Conservation (phyloP, 2,329 filamentous ascomycete species). For the Colletotrichum navitas region DNA sequence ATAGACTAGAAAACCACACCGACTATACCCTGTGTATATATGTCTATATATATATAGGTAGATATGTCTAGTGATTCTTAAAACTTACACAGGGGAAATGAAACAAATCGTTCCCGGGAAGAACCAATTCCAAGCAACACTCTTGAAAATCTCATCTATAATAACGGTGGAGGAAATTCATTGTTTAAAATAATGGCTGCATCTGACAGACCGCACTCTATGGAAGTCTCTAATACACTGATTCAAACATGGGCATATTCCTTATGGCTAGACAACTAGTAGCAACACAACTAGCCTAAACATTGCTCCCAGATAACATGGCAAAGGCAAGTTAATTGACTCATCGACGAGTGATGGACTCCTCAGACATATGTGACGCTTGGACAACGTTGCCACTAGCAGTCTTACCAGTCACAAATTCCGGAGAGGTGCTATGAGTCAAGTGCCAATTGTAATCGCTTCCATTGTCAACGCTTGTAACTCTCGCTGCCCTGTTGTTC, state of each 20-base stretch:
- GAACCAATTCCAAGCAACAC: background rate
- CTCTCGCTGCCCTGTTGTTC: conserved; percentile 5
- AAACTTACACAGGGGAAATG: too few species aligned
- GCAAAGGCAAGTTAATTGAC: fast-evolving
- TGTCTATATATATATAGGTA: too few species aligned
- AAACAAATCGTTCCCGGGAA: background rate
- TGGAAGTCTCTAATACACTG: too few species aligned
- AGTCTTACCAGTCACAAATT: background rate
- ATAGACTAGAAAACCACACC: too few species aligned
- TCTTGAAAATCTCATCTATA: background rate
- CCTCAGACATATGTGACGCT: conserved; percentile 1
- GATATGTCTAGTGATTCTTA: too few species aligned
- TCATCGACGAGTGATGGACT: conserved; percentile 6
- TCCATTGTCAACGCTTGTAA: conserved; percentile 10
- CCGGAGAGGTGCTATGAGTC: background rate
- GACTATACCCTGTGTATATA: too few species aligned
- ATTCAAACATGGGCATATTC: background rate
- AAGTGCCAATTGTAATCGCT: background rate
- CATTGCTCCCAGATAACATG: background rate
- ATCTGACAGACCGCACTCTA: background rate
- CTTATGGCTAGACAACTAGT: too few species aligned
- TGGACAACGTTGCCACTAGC: background rate
- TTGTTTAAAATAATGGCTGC: background rate
- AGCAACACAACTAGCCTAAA: background rate
- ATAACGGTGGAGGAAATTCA: too few species aligned